These are phyloP conservation scores for Thymus mandschuricus DNA, from an alignment of 257 asterid species.

Conservation along the genomic window DNA sequence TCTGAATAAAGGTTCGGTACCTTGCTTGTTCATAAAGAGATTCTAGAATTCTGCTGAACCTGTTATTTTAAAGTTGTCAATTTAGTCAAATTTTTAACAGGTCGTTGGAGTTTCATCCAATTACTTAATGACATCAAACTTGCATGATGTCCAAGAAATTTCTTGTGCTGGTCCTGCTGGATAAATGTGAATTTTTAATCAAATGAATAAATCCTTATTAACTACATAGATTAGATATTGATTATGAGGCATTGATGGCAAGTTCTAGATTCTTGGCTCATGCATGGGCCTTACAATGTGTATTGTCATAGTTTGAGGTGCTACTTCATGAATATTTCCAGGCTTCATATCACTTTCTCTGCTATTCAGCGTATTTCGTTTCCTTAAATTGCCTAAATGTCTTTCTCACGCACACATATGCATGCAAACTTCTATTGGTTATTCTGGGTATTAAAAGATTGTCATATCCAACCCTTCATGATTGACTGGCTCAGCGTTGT, in stretches of 20 bases:
- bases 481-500: background rate
- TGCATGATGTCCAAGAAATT: no score
- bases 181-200: background rate
- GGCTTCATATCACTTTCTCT: conserved; percentile 5
- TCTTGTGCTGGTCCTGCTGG: background rate
- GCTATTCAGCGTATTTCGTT: conserved; percentile 1
- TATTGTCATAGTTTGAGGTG: background rate
- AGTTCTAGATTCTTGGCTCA: background rate
- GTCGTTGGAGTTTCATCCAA: background rate
- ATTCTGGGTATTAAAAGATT: background rate
- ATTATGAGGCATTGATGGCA: background rate
- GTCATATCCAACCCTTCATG: background rate
- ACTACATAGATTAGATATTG: background rate
- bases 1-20: conserved; percentile 80
- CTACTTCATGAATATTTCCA: conserved; percentile 6
- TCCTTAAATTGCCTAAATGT: background rate
- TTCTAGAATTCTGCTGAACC: background rate
- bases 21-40: background rate
- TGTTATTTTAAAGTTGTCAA: background rate
- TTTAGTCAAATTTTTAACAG: background rate
- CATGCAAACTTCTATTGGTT: background rate
- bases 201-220: background rate
- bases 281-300: background rate
- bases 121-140: background rate
- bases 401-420: background rate